Evolutionary conservation across 2,329 filamentous ascomycete species (phyloP), one percentile per base, ranked within the genome.

Genomic region (Aspergillus sp.): DNA sequence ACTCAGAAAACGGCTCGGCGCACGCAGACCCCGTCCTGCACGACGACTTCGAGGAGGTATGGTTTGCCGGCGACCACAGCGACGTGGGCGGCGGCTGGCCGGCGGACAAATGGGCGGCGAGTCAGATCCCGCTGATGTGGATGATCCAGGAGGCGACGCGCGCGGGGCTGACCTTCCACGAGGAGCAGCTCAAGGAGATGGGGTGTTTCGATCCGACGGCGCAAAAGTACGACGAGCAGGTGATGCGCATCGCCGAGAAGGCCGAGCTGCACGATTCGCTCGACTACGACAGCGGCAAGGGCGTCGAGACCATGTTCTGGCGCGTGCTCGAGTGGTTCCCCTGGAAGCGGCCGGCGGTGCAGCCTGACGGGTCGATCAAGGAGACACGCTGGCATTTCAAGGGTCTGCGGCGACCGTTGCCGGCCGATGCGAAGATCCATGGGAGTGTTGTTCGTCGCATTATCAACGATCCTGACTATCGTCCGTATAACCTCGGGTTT

Each of bases 1-100:
- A 42, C 40, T 19, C 40, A 2, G 40, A 13, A 17, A 17, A 42
- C 11, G 40, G 20, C 16, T 25, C 38, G 6, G 31, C 20, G 21
- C 3, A 32, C 16, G 20, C 20, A 13, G 16, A 11, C 4, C 31
- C 46, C 11, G 13, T 1, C 10, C 19, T 48, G 10, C 47, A 59
- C 5, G 47, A 41, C 10, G 87, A 92, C 58, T 85, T 92, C 34
- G 81, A 88, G 55, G 89, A 93, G 62, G 82, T 92, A 2, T 74
- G 70, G 62, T 93, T 93, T 60, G 76, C 88, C 0, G 89, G 89
- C 1, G 83, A 85, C 5, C 89, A 93, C 55, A 87, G 81, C 2
- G 88, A 91, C 56, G 82, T 91, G 17, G 88, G 88, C 0, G 88
- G 88, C 7, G 88, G 88, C 0, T 91, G 88, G 88, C 48, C 55